Evolutionary conservation across 1,284 basidiomycete species (phyloP).

Genomic region (Ganoderma leucocontextum): DNA sequence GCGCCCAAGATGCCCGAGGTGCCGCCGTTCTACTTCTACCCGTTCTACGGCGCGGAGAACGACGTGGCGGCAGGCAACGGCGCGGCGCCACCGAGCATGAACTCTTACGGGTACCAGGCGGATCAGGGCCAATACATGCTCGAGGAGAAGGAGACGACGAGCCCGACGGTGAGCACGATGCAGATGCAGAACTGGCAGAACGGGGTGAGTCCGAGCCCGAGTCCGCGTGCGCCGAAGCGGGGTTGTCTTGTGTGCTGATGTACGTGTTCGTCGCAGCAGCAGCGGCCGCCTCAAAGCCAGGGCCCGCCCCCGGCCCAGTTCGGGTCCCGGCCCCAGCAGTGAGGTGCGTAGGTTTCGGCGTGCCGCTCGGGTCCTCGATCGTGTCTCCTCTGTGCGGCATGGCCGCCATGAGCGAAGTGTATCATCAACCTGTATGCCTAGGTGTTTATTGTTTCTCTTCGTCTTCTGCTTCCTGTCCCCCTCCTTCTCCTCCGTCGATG

Average conservation of each 20-base stretch:
- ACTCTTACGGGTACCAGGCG: constrained; percentile 58
- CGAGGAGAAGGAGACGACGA: constrained; percentile 62
- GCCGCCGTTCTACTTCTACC: constrained; percentile 63
- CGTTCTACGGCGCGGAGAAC: constrained; percentile 69
- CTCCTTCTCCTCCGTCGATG: not conserved
- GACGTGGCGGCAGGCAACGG: constrained; percentile 45
- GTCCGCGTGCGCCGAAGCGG: not conserved
- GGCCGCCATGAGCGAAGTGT: not conserved
- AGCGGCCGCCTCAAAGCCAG: constrained; percentile 11
- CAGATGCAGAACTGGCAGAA: constrained; percentile 42
- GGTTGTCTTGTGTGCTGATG: constrained; percentile 2
- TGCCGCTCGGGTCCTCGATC: too few relatives aligned
- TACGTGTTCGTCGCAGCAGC: not conserved
- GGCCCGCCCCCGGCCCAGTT: constrained; percentile 26
- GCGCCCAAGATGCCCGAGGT: constrained; percentile 69
- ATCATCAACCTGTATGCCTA: constrained; percentile 20
- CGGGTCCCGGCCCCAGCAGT: constrained; percentile 25
- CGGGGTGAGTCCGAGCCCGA: constrained; percentile 26
- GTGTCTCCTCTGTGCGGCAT: not conserved
- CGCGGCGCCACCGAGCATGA: constrained; percentile 52
- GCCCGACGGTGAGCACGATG: constrained; percentile 33
- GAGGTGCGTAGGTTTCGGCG: not conserved
- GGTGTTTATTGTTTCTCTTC: constrained; percentile 13
- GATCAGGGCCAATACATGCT: constrained; percentile 68
- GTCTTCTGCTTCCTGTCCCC: not conserved